Conservation (phyloP, 495 filamentous ascomycete species). For the Clavariopsis aquatica region DNA sequence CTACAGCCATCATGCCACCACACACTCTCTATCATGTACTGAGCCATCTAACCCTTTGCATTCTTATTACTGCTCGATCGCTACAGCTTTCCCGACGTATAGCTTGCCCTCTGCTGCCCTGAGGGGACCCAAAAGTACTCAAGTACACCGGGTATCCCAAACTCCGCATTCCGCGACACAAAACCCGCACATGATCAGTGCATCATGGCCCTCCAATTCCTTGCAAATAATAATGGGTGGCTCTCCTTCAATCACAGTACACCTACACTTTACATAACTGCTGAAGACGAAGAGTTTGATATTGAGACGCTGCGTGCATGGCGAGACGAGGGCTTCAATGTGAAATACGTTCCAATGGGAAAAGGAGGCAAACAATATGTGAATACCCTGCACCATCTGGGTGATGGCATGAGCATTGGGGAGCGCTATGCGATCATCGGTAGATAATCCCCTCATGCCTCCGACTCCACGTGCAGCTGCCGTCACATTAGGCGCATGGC, state of each 20-base stretch:
- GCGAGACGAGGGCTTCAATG: constrained; percentile 68
- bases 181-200: not conserved
- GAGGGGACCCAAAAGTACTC: not conserved
- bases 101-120: not conserved
- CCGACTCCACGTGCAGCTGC: not conserved
- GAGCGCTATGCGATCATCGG: constrained; percentile 49
- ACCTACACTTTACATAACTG: constrained; percentile 64
- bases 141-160: too few species aligned
- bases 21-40: not conserved
- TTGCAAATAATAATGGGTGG: constrained; percentile 37
- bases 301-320: constrained; percentile 56
- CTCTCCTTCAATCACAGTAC: constrained; percentile 41
- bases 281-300: constrained; percentile 65
- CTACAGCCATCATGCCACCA: not conserved
- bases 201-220: constrained; percentile 37
- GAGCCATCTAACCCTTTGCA: not conserved
- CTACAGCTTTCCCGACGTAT: not conserved
- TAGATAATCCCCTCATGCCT: constrained; percentile 24
- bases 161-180: not conserved
- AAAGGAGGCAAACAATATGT: constrained; percentile 57
- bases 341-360: constrained; percentile 60
- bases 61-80: not conserved
- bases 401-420: constrained; percentile 40
- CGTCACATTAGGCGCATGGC: not conserved
- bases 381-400: constrained; percentile 48